A percentile compares a stretch with the other conserved stretches of the same genome.
Conservation (phyloP, 345 rosid genomes). For the Gossypium sturtianum region DNA sequence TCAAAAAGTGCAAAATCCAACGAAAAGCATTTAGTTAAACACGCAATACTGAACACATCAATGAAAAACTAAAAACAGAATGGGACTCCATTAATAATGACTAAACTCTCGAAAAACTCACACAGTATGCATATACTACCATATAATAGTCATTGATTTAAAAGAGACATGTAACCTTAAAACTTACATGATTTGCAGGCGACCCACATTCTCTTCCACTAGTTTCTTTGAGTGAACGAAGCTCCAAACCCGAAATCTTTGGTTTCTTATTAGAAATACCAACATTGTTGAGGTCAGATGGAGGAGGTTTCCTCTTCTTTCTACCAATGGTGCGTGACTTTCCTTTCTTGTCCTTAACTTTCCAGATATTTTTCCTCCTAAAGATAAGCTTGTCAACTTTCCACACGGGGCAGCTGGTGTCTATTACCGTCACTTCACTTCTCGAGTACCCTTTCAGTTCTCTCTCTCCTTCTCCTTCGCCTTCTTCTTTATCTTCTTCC, state of each 20-base stretch:
- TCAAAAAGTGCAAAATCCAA: background rate
- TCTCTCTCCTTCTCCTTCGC: slow-evolving; percentile 36
- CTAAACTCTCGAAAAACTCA: background rate
- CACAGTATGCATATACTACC: background rate
- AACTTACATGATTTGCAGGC: slow-evolving; percentile 28
- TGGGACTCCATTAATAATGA: background rate
- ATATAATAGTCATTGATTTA: background rate
- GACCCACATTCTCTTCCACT: slow-evolving; percentile 6
- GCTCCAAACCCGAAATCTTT: slow-evolving; percentile 29
- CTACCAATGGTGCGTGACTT: slow-evolving; percentile 40
- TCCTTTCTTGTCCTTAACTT: slow-evolving; percentile 76
- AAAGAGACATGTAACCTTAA: background rate
- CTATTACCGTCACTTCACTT: slow-evolving; percentile 93
- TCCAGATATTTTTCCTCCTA: slow-evolving; percentile 76
- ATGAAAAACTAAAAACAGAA: slow-evolving; percentile 1
- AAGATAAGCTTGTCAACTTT: slow-evolving; percentile 78
- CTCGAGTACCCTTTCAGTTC: slow-evolving; percentile 73
- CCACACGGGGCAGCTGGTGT: slow-evolving; percentile 75
- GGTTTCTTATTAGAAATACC: slow-evolving; percentile 39
- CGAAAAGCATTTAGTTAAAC: background rate
- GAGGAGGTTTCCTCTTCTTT: slow-evolving; percentile 51
- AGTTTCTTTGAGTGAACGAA: slow-evolving; percentile 12
- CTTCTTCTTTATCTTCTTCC: slow-evolving; percentile 26
- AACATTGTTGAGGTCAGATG: slow-evolving; percentile 20
- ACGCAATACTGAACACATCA: background rate